Evolutionary conservation across 345 rosid genomes (phyloP), one percentile per base, ranked within the genome.

Genomic region (Arabis alpina): DNA sequence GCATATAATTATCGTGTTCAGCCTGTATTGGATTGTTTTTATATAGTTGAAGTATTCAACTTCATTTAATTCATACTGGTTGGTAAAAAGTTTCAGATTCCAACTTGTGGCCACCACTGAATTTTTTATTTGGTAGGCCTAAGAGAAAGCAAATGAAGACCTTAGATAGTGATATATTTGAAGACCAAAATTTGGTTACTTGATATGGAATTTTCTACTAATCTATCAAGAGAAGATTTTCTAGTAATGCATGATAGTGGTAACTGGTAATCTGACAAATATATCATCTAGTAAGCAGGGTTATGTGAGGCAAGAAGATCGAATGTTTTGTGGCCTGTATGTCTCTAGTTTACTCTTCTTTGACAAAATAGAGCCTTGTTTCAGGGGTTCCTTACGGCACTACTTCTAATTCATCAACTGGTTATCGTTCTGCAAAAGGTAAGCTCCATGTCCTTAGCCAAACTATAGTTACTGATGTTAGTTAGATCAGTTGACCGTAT

Each of bases 381-480:
- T 85, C 97, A 94, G 99, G 97, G 85, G 80, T 81, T 81, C 89
- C 96, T 64, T 94, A 79, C 86, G 95, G 88, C 81, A 85, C 77
- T 84, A 70, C 92, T 72, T 78, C 83, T 89, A 81, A 76, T 86
- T 75, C 93, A 68, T 85, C 96, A 79, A 89, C 86, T 79, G 89
- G 85, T 82, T 91, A 82, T 89, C 80, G 81, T 85, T 84, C 70
- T 80, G 93, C 82, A 78, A 94, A 94, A 91, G 99, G 97, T 94
- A 89, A 83, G 87, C 79, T 66, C 74, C 37, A 32, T 62, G 60
- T 54, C 59, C 41, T 69, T 48, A 49, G 70, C 55, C 66, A 68
- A 48, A 28, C 54, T 75, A 24, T 24, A 61, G 64, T 50, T 42
- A 44, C 19, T 44, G 54, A 10, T 64, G 50, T 24, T 62, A 41